phyloP scores from a whole-genome alignment of 2,329 filamentous ascomycete genomes.

The Lanzia echinophila region DNA sequence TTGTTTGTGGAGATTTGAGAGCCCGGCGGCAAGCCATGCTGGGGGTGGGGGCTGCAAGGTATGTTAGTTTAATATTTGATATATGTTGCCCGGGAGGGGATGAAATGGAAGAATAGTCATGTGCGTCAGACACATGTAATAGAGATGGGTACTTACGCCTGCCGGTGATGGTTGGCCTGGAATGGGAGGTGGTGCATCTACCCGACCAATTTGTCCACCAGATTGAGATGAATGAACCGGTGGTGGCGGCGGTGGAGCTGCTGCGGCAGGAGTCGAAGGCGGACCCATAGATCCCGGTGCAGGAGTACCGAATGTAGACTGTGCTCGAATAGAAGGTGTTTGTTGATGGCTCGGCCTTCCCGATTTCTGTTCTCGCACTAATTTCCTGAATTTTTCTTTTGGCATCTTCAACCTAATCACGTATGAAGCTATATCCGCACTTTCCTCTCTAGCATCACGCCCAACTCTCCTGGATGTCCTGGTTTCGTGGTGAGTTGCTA shows the following conservation, averaged over 20 bases:
- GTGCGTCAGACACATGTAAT: not conserved
- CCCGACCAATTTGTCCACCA: conserved; percentile 55
- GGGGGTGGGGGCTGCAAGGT: conserved; percentile 59
- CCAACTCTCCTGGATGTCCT: conserved; percentile 55
- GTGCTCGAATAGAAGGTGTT: conserved; percentile 38
- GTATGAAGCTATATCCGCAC: conserved; percentile 54
- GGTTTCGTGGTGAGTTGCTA: conserved; percentile 64
- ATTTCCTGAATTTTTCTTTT: conserved; percentile 63
- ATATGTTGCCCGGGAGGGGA: conserved; percentile 3
- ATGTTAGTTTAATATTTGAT: conserved; percentile 18
- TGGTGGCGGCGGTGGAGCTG: conserved; percentile 12
- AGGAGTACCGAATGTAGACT: conserved; percentile 43
- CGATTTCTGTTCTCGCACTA: conserved; percentile 49
- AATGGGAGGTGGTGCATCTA: conserved; percentile 57
- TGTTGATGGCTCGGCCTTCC: conserved; percentile 35
- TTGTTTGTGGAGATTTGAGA: conserved; percentile 60
- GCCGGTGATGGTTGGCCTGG: conserved; percentile 48
- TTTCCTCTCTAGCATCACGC: conserved; percentile 71
- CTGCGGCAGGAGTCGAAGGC: conserved; percentile 33
- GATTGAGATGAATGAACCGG: conserved; percentile 33
- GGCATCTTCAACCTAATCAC: conserved; percentile 70
- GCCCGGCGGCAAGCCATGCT: conserved; percentile 69
- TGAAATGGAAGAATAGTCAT: not conserved
- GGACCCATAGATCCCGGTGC: conserved; percentile 48
- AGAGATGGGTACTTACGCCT: conserved; percentile 48